A percentile compares a stretch with the other conserved stretches of the same genome.
These are phyloP conservation scores for Trichosporon coremiiforme DNA, from an alignment of 1,284 basidiomycete genomes.

Conservation along the genomic window DNA sequence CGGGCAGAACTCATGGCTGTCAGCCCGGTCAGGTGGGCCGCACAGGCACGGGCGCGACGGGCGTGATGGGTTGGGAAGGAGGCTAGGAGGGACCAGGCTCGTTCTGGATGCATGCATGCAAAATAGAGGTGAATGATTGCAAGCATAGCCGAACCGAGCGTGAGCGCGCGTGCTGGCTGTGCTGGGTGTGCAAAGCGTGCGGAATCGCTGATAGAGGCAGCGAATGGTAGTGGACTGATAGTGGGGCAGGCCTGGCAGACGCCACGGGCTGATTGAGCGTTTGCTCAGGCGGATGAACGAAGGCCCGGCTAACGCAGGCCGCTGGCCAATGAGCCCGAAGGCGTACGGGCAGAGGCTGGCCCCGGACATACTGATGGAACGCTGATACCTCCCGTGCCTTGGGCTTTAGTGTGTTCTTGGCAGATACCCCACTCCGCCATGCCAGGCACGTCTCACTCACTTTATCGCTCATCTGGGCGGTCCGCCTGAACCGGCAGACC, in stretches of 20 bases:
- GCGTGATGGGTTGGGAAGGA: not conserved
- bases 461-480: not conserved
- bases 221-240: conserved; percentile 5
- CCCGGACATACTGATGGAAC: not conserved
- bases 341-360: not conserved
- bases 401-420: conserved; percentile 4
- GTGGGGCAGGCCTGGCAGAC: not conserved
- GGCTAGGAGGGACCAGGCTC: not conserved
- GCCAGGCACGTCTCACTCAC: conserved; percentile 8
- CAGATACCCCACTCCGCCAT: conserved; percentile 11
- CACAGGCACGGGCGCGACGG: conserved; percentile 1
- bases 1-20: conserved; percentile 2
- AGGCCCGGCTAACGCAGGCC: conserved; percentile 8
- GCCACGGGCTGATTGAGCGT: not conserved
- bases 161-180: not conserved
- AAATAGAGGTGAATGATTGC: not conserved
- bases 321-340: not conserved
- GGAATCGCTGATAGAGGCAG: conserved; percentile 1
- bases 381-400: conserved; percentile 10
- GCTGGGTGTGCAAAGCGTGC: no score
- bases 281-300: not conserved
- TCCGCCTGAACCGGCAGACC: not conserved
- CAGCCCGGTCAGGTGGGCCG: conserved; percentile 3
- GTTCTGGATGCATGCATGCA: conserved; percentile 7
- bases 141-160: conserved; percentile 2